Evolutionary conservation across 164 flowering plant genomes (phyloP).

Genomic region (grape (Vitis vinifera)): ASM3070453v1 NC_081816.1:2904501-2905000

Average conservation of each 20-base stretch:
- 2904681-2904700: slow-evolving; percentile 86
- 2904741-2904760: slow-evolving; percentile 85
- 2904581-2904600: slow-evolving; percentile 99
- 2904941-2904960: slow-evolving; percentile 66
- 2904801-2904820: slow-evolving; percentile 55
- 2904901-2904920: slow-evolving; percentile 64
- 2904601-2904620: slow-evolving; percentile 87
- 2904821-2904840: slow-evolving; percentile 93
- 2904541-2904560: slow-evolving; percentile 74
- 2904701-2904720: slow-evolving; percentile 56
- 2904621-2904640: slow-evolving; percentile 71
- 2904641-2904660: slow-evolving; percentile 65
- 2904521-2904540: slow-evolving; percentile 71
- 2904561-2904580: slow-evolving; percentile 96
- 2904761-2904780: slow-evolving; percentile 98
- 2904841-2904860: slow-evolving; percentile 88
- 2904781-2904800: slow-evolving; percentile 71
- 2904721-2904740: slow-evolving; percentile 84
- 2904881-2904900: slow-evolving; percentile 76
- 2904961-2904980: slow-evolving; percentile 57
- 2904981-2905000: slow-evolving; percentile 80
- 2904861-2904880: slow-evolving; percentile 85
- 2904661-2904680: slow-evolving; percentile 92
- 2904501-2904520: slow-evolving; percentile 48
- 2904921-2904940: slow-evolving; percentile 44